These are phyloP conservation scores for Hansenula sp. DNA, from an alignment of 1,139 yeast species.

Conservation along the genomic window DNA sequence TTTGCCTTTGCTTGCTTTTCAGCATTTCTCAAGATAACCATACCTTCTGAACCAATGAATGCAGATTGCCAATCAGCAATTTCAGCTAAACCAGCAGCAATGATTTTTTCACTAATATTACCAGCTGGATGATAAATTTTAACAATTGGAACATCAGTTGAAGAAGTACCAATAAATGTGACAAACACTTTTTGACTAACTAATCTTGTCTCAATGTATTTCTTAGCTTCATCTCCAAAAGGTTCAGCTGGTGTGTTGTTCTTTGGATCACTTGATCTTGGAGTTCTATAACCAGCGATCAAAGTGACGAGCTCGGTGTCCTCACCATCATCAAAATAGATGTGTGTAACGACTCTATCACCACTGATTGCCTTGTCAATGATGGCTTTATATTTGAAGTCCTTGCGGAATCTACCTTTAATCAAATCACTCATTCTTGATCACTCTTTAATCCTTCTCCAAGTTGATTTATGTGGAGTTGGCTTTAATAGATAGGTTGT, in stretches of 20 bases:
- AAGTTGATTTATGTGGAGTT: too few species aligned
- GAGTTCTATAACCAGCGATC: slow-evolving; percentile 70
- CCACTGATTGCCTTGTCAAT: slow-evolving; percentile 78
- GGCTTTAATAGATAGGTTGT: too few species aligned
- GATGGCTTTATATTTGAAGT: slow-evolving; percentile 38
- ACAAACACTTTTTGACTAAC: slow-evolving; percentile 61
- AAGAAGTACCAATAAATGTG: slow-evolving; percentile 55
- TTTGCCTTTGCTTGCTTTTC: slow-evolving; percentile 63
- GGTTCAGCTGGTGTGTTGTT: slow-evolving; percentile 35
- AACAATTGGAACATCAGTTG: slow-evolving; percentile 60
- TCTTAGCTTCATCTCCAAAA: slow-evolving; percentile 63
- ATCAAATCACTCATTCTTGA: slow-evolving; percentile 10
- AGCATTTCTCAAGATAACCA: slow-evolving; percentile 59
- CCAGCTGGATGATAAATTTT: slow-evolving; percentile 65
- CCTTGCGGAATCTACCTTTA: slow-evolving; percentile 22
- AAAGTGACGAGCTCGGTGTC: slow-evolving; percentile 52
- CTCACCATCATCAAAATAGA: slow-evolving; percentile 49
- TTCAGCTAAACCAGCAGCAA: slow-evolving; percentile 68
- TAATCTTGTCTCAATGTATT: slow-evolving; percentile 62
- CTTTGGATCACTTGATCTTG: slow-evolving; percentile 50
- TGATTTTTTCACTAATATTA: slow-evolving; percentile 64
- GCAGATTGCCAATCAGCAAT: slow-evolving; percentile 81
- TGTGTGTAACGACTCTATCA: slow-evolving; percentile 47
- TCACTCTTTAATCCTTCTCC: too few species aligned
- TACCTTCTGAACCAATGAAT: slow-evolving; percentile 60